Conservation (phyloP, 1,139 yeast species). For the Meyerozyma elateridarum region DNA sequence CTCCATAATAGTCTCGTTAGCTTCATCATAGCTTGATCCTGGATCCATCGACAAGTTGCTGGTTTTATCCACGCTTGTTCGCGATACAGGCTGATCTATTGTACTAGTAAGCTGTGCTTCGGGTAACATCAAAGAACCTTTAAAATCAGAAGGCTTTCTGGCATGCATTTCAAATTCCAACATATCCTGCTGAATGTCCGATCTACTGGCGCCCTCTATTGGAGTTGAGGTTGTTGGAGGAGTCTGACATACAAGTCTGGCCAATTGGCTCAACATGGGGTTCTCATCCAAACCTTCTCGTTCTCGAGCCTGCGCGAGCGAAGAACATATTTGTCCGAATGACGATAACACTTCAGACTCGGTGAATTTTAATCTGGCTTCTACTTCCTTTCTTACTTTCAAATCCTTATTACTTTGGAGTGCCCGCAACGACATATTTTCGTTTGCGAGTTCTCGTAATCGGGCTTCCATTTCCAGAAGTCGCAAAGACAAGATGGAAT, state of each 20-base stretch:
- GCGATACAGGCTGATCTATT: background rate
- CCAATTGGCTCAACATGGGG: background rate
- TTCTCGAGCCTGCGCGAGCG: background rate
- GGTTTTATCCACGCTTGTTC: too few relatives aligned
- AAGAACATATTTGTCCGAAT: background rate
- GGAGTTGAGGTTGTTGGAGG: slow-evolving; percentile 21
- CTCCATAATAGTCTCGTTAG: slow-evolving; percentile 1
- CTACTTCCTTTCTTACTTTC: slow-evolving; percentile 2
- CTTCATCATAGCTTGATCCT: slow-evolving; percentile 1
- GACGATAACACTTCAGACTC: background rate
- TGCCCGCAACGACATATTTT: background rate
- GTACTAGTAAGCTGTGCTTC: slow-evolving; percentile 2
- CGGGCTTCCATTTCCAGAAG: slow-evolving; percentile 47
- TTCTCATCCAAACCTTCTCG: slow-evolving; percentile 1
- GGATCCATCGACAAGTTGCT: too few relatives aligned
- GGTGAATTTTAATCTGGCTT: background rate
- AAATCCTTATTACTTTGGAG: background rate
- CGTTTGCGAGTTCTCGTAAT: background rate
- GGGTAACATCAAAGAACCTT: slow-evolving; percentile 1
- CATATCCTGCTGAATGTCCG: slow-evolving; percentile 2
- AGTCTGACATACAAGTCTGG: background rate
- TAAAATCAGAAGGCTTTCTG: background rate
- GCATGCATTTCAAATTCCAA: background rate
- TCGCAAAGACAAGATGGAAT: slow-evolving; percentile 45
- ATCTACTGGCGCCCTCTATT: slow-evolving; percentile 9